Evolutionary conservation across 345 rosid genomes (phyloP).

Genomic region (Geranium rotundifolium): DNA sequence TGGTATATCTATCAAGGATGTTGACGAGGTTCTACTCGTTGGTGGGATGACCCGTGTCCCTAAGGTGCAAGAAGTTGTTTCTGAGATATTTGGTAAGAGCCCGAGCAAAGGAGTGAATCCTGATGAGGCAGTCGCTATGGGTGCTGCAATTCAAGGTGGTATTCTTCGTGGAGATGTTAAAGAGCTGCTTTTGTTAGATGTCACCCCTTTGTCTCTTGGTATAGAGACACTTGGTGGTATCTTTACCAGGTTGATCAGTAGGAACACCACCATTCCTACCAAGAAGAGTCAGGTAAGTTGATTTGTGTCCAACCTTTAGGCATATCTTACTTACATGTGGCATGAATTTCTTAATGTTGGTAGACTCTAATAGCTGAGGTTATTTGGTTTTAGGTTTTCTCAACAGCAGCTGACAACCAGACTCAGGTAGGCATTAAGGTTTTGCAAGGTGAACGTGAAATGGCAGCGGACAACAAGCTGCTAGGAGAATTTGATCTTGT

Average conservation of each 20-base stretch:
- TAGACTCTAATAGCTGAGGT: background rate
- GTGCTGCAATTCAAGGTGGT: conserved; percentile 32
- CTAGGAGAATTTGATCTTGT: conserved; percentile 27
- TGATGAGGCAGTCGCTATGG: conserved; percentile 27
- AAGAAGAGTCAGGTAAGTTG: conserved; percentile 25
- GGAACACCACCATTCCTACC: conserved; percentile 36
- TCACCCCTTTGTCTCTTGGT: conserved; percentile 32
- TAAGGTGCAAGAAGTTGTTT: conserved; percentile 26
- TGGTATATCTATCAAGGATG: conserved; percentile 17
- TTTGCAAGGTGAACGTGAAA: conserved; percentile 28
- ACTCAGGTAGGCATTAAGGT: conserved; percentile 27
- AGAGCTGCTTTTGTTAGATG: conserved; percentile 30
- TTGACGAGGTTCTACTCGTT: conserved; percentile 28
- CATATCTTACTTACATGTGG: no score
- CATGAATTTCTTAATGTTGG: no score
- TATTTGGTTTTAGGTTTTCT: conserved; percentile 20
- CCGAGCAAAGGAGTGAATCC: conserved; percentile 33
- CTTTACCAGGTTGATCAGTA: conserved; percentile 25
- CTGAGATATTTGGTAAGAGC: conserved; percentile 24
- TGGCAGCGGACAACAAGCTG: conserved; percentile 29
- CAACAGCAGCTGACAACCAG: conserved; percentile 30
- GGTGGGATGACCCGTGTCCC: conserved; percentile 41
- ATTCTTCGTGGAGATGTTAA: conserved; percentile 29
- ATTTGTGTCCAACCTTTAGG: no score
- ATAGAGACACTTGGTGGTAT: conserved; percentile 33